Conservation (phyloP, 176 grass and related monocot species). For the Tuctoria greenei region DNA sequence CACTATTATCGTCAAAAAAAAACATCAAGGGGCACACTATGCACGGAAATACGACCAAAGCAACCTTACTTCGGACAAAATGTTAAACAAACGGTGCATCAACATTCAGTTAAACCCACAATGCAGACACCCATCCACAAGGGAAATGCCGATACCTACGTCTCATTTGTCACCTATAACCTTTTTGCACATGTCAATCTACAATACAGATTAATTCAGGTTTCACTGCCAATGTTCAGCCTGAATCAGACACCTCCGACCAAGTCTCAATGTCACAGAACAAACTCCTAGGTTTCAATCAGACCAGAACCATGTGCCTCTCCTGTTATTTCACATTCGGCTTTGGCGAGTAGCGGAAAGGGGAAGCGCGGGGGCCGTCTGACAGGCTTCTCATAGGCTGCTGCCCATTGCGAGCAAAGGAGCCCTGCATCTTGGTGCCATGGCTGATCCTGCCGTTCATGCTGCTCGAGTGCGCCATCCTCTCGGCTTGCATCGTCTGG, state of each 20-base stretch:
- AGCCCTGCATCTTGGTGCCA: conserved; percentile 47
- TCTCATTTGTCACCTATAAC: conserved; percentile 55
- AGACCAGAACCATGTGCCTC: background rate
- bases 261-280: conserved; percentile 23
- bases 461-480: conserved; percentile 53
- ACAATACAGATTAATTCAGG: conserved; percentile 49
- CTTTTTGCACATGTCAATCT: conserved; percentile 64
- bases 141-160: conserved; percentile 34
- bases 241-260: background rate
- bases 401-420: conserved; percentile 43
- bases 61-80: conserved; percentile 1
- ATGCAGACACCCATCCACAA: conserved; percentile 34
- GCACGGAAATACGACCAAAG: background rate
- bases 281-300: background rate
- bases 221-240: conserved; percentile 28
- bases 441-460: conserved; percentile 3
- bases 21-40: background rate
- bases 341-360: conserved; percentile 68
- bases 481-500: conserved; percentile 64
- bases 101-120: conserved; percentile 36
- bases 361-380: conserved; percentile 52
- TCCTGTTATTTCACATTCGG: conserved; percentile 40
- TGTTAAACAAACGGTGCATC: conserved; percentile 27
- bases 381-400: conserved; percentile 65
- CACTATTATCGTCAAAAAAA: too few relatives aligned